Evolutionary conservation across 306 rosid genomes (phyloP).

Genomic region (Corylus americana): DNA sequence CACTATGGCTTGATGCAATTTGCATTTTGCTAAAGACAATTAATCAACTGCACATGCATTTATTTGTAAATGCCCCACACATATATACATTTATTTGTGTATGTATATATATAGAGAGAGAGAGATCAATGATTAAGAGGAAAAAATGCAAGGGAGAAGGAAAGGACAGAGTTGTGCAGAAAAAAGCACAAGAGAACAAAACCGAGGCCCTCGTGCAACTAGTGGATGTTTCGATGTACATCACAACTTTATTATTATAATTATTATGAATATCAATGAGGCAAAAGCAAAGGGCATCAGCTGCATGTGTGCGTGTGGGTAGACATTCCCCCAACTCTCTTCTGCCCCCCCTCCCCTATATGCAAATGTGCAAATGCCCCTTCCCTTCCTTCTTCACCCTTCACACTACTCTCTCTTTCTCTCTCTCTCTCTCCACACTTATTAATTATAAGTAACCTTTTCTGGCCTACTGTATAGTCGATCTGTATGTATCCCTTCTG

Average conservation of each 20-base stretch:
- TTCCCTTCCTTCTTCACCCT: too few relatives aligned
- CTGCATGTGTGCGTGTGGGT: conserved; percentile 59
- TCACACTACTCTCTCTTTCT: neutral
- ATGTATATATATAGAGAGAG: neutral
- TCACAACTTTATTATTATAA: conserved; percentile 43
- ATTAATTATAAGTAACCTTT: conserved; percentile 28
- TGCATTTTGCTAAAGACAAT: neutral
- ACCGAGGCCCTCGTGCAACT: conserved; percentile 92
- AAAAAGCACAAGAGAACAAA: conserved; percentile 64
- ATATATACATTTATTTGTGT: neutral
- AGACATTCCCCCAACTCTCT: conserved; percentile 45
- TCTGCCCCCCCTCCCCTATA: conserved; percentile 15
- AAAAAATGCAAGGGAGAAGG: conserved; percentile 33
- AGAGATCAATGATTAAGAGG: conserved; percentile 47
- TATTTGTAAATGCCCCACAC: neutral
- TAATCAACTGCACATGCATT: neutral
- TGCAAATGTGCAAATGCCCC: neutral
- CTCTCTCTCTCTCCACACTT: conserved; percentile 31
- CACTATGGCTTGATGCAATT: neutral
- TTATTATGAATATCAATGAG: conserved; percentile 15
- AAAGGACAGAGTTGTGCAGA: conserved; percentile 37
- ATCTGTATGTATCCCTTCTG: conserved; percentile 19
- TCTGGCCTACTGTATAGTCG: conserved; percentile 9
- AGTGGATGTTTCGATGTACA: conserved; percentile 53
- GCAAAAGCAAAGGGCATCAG: conserved; percentile 27